Evolutionary conservation across 768 basidiomycete genomes (phyloP), one percentile per base, ranked within the genome.

Genomic region (Mycena capillaripes): DNA sequence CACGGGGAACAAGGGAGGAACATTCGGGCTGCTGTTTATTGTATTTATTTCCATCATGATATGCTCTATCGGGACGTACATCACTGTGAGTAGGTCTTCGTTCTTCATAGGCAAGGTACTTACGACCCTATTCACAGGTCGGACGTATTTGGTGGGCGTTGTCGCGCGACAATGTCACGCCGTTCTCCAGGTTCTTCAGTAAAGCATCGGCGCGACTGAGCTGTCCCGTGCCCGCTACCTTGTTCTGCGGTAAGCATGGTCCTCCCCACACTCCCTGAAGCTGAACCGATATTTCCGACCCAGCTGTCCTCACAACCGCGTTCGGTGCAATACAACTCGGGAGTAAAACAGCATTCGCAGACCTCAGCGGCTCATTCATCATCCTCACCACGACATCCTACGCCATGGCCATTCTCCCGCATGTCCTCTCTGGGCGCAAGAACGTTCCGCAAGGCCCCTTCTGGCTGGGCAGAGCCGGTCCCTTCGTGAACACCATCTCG

Each of bases 361-460:
- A 71, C 46, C 70, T 71, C 50, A 55, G 58, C 11, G 70, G 70
- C 25, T 66, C 64, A 5, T 71, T 66, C 21, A 40, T 71, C 27
- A 71, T 71, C 42, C 70, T 71, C 34, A 71, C 34, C 23, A 71
- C 70, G n/a, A 71, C 70, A 40, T 71, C 70, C 32, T 71, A 71
- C 60, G 64, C 52, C 64, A 60, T 71, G 32, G 70, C 70, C 23
- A 71, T 71, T 44, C 57, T 71, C 21, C 64, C 70, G 3, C 70
- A 71, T 53, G 64, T 71, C 38, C 53, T 71, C 25, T 71, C 70
- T n/a, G 64, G 70, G 17, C 70, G 64, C 46, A 59, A 60, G 48
- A 71, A 71, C 48, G 46, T 71, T 23, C 46, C 56, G 5, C 40
- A 60, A 46, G 70, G 70, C 34, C 70, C 70, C 11, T 71, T 71